Percentiles rank a stretch among this genome's conserved stretches.
These are phyloP conservation scores for Coemansia sp. DNA, from an alignment of 192 early-diverging fungal species.

Conservation along the genomic window DNA sequence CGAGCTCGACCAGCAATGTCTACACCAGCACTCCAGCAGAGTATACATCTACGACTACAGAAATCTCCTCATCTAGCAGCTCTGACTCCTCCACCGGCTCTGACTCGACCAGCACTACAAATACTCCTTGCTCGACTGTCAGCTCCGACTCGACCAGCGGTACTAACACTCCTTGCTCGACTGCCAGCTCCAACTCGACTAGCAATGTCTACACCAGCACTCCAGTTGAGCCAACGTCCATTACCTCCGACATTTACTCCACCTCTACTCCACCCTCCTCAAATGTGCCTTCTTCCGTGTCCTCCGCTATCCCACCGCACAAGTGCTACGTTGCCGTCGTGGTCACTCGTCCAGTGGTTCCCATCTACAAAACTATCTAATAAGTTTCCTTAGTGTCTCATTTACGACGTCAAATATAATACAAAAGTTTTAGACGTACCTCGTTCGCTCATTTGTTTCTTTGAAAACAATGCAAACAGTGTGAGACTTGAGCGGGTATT, in stretches of 20 bases:
- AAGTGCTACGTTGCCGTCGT: constrained; percentile 7
- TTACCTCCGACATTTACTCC: neutral
- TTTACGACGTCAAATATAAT: neutral
- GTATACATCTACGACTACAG: neutral
- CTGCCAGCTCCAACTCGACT: neutral
- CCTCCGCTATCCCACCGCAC: neutral
- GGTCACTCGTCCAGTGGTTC: neutral
- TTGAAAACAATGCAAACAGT: too few relatives aligned
- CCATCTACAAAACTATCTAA: neutral
- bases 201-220: neutral
- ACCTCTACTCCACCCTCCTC: neutral
- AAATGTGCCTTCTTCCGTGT: neutral
- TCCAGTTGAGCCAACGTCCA: neutral
- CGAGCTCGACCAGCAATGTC: neutral
- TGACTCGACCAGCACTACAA: neutral
- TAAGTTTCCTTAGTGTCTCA: neutral
- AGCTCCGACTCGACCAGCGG: neutral
- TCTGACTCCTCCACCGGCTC: neutral
- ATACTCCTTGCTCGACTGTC: neutral
- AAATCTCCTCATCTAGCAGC: too few relatives aligned
- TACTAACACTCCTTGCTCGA: neutral
- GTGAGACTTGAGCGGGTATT: too few relatives aligned
- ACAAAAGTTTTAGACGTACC: too few relatives aligned
- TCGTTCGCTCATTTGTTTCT: too few relatives aligned
- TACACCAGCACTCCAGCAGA: neutral